phyloP scores from a whole-genome alignment of 169 alveolate species.

The Eimeria praecox region DNA sequence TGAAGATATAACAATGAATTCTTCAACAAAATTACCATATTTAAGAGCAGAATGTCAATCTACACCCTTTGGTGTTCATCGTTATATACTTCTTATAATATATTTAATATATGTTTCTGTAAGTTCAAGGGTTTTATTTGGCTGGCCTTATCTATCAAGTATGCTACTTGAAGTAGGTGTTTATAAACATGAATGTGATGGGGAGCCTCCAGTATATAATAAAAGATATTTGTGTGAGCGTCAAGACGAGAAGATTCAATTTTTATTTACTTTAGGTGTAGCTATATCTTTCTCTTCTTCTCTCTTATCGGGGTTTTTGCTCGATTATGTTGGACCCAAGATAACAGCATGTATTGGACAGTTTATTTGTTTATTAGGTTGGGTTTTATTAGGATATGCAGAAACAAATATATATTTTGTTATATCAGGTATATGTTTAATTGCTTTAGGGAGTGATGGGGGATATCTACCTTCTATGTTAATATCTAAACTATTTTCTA shows the following conservation, averaged over 20 bases:
- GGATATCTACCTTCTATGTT: slow-evolving; percentile 74
- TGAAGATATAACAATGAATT: no score
- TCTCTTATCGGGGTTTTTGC: slow-evolving; percentile 50
- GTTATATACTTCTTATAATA: slow-evolving; percentile 54
- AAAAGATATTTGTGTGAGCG: slow-evolving; percentile 52
- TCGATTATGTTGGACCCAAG: slow-evolving; percentile 74
- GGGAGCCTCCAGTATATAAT: slow-evolving; percentile 10
- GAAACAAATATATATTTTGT: no score
- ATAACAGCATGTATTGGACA: slow-evolving; percentile 69
- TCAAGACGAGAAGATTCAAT: slow-evolving; percentile 73
- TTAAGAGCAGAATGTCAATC: not conserved
- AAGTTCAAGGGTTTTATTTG: slow-evolving; percentile 69
- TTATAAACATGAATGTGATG: slow-evolving; percentile 41
- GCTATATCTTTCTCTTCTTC: slow-evolving; percentile 59
- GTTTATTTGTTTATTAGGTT: slow-evolving; percentile 12
- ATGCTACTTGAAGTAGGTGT: slow-evolving; percentile 67
- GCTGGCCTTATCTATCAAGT: slow-evolving; percentile 78
- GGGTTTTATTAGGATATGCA: slow-evolving; percentile 78
- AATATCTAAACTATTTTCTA: slow-evolving; percentile 59
- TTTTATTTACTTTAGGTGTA: slow-evolving; percentile 51
- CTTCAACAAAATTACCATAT: no score
- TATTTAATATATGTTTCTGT: slow-evolving; percentile 43
- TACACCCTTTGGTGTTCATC: slow-evolving; percentile 54
- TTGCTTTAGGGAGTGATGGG: slow-evolving; percentile 77
- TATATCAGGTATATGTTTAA: slow-evolving; percentile 31